Percentiles rank a stretch among this genome's conserved stretches.
Conservation (phyloP, 176 grass and related monocot genomes). For the Saccharum spontaneum region DNA sequence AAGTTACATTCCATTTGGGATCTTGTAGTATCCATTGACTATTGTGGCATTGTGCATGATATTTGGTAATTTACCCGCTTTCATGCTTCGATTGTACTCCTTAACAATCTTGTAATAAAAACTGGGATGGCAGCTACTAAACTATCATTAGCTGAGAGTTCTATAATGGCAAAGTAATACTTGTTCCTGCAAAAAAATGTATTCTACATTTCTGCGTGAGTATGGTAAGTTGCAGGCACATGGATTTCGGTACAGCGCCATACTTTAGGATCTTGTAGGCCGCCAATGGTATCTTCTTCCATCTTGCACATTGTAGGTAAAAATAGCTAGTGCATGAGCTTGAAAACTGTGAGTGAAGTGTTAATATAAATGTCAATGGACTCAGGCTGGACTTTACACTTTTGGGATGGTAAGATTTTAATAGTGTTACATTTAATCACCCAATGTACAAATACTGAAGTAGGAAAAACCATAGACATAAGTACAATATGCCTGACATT, state of each 20-base stretch:
- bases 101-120: neutral
- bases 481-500: neutral
- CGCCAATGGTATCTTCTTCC: neutral
- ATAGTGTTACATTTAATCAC: neutral
- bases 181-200: neutral
- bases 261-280: neutral
- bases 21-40: neutral
- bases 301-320: neutral
- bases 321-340: neutral
- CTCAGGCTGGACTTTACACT: neutral
- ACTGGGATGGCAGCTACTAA: neutral
- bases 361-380: neutral
- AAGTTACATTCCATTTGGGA: slow-evolving; percentile 26
- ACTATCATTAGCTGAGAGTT: neutral
- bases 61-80: neutral
- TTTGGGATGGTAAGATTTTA: neutral
- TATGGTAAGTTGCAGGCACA: neutral
- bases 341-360: neutral
- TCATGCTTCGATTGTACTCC: neutral
- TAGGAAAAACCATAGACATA: neutral
- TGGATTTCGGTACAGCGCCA: neutral
- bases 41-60: neutral
- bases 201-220: neutral
- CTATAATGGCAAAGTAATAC: neutral
- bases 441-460: neutral